A percentile compares a stretch with the other conserved stretches of the same genome.
Evolutionary conservation across 805 yeast species (phyloP).

Genomic region (Candida golubevii): DNA sequence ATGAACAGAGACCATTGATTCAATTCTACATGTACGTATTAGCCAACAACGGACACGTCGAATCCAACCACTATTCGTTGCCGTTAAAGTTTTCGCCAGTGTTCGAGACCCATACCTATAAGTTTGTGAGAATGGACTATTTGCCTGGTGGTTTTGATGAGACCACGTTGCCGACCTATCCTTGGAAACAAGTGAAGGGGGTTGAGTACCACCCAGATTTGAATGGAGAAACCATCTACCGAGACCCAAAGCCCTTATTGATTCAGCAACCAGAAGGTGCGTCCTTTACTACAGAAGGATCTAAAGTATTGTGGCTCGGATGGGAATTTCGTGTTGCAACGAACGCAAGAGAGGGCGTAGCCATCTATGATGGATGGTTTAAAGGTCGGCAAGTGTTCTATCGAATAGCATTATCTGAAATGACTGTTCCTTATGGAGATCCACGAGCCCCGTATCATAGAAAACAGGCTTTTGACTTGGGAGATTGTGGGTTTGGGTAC

Average conservation of each 20-base stretch:
- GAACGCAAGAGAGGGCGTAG: slow-evolving; percentile 76
- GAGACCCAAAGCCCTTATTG: slow-evolving; percentile 67
- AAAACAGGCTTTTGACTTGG: slow-evolving; percentile 83
- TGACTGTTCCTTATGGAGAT: slow-evolving; percentile 88
- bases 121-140: slow-evolving; percentile 68
- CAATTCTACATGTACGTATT: slow-evolving; percentile 74
- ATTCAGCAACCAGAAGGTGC: slow-evolving; percentile 78
- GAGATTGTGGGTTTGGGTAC: slow-evolving; percentile 80
- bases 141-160: slow-evolving; percentile 71
- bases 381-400: slow-evolving; percentile 74
- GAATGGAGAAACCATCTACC: slow-evolving; percentile 44
- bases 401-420: slow-evolving; percentile 70
- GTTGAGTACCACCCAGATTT: slow-evolving; percentile 75
- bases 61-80: slow-evolving; percentile 70
- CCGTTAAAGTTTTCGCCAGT: slow-evolving; percentile 75
- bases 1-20: slow-evolving; percentile 55
- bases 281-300: slow-evolving; percentile 56
- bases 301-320: slow-evolving; percentile 72
- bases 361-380: slow-evolving; percentile 64
- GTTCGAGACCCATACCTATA: slow-evolving; percentile 54
- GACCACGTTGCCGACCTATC: slow-evolving; percentile 50
- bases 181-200: slow-evolving; percentile 56
- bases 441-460: slow-evolving; percentile 80
- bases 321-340: slow-evolving; percentile 75
- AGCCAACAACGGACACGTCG: slow-evolving; percentile 58